Evolutionary conservation across 352 stramenopile species (phyloP).

Genomic region (Phytophthora podocarpi): DNA sequence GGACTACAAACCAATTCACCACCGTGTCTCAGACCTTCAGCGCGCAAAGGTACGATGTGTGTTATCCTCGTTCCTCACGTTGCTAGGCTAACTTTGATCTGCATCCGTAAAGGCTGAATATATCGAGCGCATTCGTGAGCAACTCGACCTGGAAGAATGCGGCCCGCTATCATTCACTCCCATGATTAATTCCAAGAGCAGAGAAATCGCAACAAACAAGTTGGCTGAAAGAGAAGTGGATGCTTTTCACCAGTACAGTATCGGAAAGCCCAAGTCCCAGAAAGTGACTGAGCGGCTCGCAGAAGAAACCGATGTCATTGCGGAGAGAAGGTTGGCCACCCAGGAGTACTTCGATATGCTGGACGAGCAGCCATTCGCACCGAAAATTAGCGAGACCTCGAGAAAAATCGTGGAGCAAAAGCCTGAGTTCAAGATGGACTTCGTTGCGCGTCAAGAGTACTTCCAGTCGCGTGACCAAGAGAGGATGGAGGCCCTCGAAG

Average conservation of each 20-base stretch:
- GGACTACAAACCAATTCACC: conserved; percentile 74
- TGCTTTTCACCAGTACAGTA: background rate
- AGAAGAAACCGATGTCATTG: conserved; percentile 50
- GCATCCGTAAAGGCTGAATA: conserved; percentile 36
- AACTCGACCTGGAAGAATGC: conserved; percentile 46
- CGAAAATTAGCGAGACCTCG: conserved; percentile 65
- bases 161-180: conserved; percentile 49
- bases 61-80: background rate
- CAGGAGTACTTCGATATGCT: conserved; percentile 78
- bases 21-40: conserved; percentile 65
- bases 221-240: conserved; percentile 35
- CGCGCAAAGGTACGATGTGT: conserved; percentile 57
- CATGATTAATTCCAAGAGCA: conserved; percentile 70
- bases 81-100: background rate
- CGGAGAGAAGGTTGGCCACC: conserved; percentile 56
- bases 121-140: conserved; percentile 53
- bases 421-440: conserved; percentile 83
- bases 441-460: conserved; percentile 69
- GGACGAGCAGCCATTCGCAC: conserved; percentile 61
- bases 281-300: conserved; percentile 62
- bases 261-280: conserved; percentile 8
- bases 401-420: conserved; percentile 55
- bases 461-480: conserved; percentile 72
- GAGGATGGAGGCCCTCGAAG: conserved; percentile 61
- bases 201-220: conserved; percentile 57